Evolutionary conservation across 2,329 filamentous ascomycete genomes (phyloP), one percentile per base, ranked within the genome.

Genomic region (Dactylonectria macrodidyma): DNA sequence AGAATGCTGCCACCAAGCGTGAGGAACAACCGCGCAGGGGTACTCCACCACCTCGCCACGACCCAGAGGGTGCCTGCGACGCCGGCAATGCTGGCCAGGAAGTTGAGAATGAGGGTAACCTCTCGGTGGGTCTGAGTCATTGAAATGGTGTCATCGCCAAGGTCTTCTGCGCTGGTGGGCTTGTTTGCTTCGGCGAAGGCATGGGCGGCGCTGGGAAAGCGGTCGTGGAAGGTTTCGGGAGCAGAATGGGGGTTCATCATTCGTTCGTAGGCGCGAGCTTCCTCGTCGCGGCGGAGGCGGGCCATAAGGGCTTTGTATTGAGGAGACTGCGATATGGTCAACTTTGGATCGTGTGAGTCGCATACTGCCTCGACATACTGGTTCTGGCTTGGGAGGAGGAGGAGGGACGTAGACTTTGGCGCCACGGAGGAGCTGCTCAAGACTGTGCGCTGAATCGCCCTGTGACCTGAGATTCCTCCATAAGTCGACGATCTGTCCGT

Each of bases 291-390:
- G 70, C 94, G 93, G 22, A 99, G 89, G 16, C 92, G 90, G 26
- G 91, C 90, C 94, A 98, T 98, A 1, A 97, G 85, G 7, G 91
- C 92, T 79, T 94, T 93, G 83, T 95, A 98, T 82, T 97, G 92
- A 8, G 90, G 84, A 1, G 92, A 92, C 90, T 97, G 67, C 2
- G 10, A 0, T 2, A 4, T 24, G 10, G 8, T 72, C n/a, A 73
- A 63, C 11, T 24, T 44, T n/a, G 11, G 6, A 30, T 11, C 2
- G 12, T 14, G 11, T 12, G 46, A 12, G 9, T 1, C 2, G 16
- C 2, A 9, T 3, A n/a, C 2, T 19, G 1, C 38, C 44, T 36
- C 3, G 5, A 83, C 89, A 69, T 84, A 95, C 93, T 12, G 92
- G 92, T 77, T 95, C 91, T 3, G 90, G 88, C 78, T 95, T 97